Base-by-base conservation (phyloP, 2,329 filamentous ascomycete genomes). In the Botrytis pseudocinerea region DNA sequence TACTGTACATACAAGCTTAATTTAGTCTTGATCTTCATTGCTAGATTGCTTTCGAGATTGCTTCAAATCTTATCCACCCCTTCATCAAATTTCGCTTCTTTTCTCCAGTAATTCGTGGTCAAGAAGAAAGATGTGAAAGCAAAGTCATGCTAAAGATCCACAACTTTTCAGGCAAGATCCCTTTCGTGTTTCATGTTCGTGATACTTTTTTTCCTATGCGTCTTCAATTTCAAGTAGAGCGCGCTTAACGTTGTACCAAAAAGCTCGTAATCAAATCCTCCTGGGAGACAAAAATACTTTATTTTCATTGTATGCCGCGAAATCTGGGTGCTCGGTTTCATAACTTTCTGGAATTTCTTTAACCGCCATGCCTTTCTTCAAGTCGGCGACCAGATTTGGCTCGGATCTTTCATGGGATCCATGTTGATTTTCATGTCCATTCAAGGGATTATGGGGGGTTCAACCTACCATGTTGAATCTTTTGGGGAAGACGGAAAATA, bases 11-110 rank as follows among this genome's bases (percentile, higher is more conserved):
- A 54, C n/a, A 54, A 65, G 20, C 63, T 38, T 51, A 25, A 65
- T 62, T 51, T 9, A n/a, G 51, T 38, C 28, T 10, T 10, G 44
- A 65, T 65, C 63, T 65, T 66, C 22, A 66, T 51, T 42, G n/a
- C n/a, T n/a, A 28, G n/a, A 57, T n/a, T 57, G 51, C 51, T 57
- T 32, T 57, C 51, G n/a, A 57, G 14, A 32, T 57, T n/a, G 60
- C 60, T 42, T 38, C 35, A 61, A 61, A 40, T 40, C 20, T 61
- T n/a, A 62, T 66, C 63, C 28, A 65, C 63, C 63, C 62, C 44
- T 65, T 65, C 63, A 65, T 65, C 44, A 66, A 51, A 66, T 66
- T 51, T 66, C 28, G 32, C 22, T 66, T n/a, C 16, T 32, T 9
- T 66, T 66, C 63, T 18, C 32, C 32, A 40, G 42, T 40, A 22